Evolutionary conservation across 768 basidiomycete species (phyloP), one percentile per base, ranked within the genome.

Genomic region (Hericium coralloides): DNA sequence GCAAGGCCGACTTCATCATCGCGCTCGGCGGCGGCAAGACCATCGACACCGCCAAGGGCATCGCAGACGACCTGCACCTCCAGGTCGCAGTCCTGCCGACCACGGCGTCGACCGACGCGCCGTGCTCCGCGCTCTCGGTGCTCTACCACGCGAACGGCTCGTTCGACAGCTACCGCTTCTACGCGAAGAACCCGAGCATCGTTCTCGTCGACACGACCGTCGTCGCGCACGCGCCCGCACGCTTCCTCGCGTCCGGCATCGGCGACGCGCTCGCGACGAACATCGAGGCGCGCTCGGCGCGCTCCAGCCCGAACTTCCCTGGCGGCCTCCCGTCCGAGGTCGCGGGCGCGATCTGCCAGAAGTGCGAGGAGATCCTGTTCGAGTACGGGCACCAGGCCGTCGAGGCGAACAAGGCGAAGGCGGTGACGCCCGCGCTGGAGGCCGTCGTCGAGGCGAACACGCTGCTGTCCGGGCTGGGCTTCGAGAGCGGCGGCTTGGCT

Each of bases 341-440:
- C n/a, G 62, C 66, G 1, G 59, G 60, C 26, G 65, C 66, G 10
- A 67, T 69, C 39, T 59, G 65, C 57, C 52, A 59, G 22, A 69
- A 69, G 63, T 69, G 68, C 64, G 68, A 69, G 63, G 68, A 69
- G 61, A 67, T 69, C 55, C 59, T 69, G 62, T 67, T 69, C 63
- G 60, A 62, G 63, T 69, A 63, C 53, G 68, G 66, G 9, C 61
- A 61, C 59, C 66, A 65, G 59, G 68, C 68, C 48, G 65, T 64
- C 58, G 65, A 69, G 54, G 66, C 68, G 48, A 69, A 67, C 62
- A 60, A 62, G 54, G 68, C 65, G 38, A 49, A 63, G 39, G 65
- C 63, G 15, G 56, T 66, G 36, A 69, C 68, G 6, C 67, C 66
- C 12, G 68, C 68, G 26, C 64, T 69, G 38, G 68, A 69, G 62